Evolutionary conservation across 208 protist species (phyloP).

Genomic region (Trypanosoma vivax): DNA sequence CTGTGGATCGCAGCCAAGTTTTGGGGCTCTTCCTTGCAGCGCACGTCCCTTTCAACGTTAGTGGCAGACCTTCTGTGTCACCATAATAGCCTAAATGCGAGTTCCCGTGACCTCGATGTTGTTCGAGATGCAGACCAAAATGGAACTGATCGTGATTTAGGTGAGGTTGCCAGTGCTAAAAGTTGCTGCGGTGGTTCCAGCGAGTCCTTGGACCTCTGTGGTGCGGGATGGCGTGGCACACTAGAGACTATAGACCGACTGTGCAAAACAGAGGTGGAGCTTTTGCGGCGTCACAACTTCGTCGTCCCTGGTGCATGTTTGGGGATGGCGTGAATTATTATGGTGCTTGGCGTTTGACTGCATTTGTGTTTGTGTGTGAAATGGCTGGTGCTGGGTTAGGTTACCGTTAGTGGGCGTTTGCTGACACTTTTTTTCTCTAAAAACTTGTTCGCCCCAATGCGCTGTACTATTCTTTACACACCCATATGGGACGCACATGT

Average conservation of each 20-base stretch:
- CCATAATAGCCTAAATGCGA: no score
- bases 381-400: not conserved
- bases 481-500: no score
- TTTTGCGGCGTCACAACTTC: conserved; percentile 24
- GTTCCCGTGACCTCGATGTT: no score
- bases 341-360: not conserved
- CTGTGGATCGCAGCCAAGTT: conserved; percentile 19
- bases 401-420: no score
- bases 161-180: no score
- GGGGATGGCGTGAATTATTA: not conserved
- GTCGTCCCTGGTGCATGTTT: conserved; percentile 19
- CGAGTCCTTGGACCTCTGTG: not conserved
- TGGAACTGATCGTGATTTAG: no score
- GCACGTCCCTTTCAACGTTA: conserved; percentile 17
- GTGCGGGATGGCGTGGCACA: not conserved
- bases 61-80: conserved; percentile 14
- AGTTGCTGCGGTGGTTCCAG: not conserved
- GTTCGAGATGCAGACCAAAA: no score
- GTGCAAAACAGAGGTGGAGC: conserved; percentile 22
- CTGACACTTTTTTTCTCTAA: no score
- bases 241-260: conserved; percentile 10
- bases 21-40: conserved; percentile 30
- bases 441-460: no score
- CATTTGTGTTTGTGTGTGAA: not conserved
- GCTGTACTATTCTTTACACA: no score